A percentile compares a stretch with the other conserved stretches of the same genome.
Conservation (phyloP, 2,329 filamentous ascomycete genomes). For the Daldinia eschscholtzii region DNA sequence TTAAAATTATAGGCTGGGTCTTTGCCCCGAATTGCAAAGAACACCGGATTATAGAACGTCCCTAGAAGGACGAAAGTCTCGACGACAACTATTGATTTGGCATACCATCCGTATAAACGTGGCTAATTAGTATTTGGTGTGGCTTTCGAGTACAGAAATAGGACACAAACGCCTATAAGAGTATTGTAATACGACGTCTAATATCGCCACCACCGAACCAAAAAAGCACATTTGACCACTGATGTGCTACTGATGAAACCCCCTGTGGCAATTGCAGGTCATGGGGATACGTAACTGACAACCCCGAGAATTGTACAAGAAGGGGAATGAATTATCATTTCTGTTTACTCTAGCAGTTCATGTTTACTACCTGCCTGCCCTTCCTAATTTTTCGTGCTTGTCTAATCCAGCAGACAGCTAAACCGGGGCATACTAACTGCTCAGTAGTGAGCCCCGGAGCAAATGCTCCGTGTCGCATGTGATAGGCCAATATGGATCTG, state of each 20-base stretch:
- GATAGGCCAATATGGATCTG: constrained; percentile 46
- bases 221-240: constrained; percentile 39
- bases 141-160: constrained; percentile 44
- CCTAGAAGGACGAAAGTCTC: constrained; percentile 45
- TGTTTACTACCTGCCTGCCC: constrained; percentile 28
- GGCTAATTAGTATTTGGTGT: constrained; percentile 45
- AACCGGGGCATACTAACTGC: constrained; percentile 29
- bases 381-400: constrained; percentile 43
- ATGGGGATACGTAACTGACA: constrained; percentile 41
- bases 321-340: constrained; percentile 31
- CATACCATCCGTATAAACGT: constrained; percentile 48
- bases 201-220: constrained; percentile 38
- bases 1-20: constrained; percentile 57
- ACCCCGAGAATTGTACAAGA: constrained; percentile 35
- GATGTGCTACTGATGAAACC: constrained; percentile 40
- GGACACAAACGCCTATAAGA: constrained; percentile 38
- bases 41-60: constrained; percentile 39
- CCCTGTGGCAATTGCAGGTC: constrained; percentile 45
- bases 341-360: constrained; percentile 34
- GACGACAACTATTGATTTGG: constrained; percentile 42
- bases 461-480: constrained; percentile 46
- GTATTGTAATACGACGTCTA: constrained; percentile 40
- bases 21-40: constrained; percentile 40
- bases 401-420: constrained; percentile 31
- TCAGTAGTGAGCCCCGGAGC: constrained; percentile 47